phyloP scores from a whole-genome alignment of 306 rosid species.

The Carpinus viminea region DNA sequence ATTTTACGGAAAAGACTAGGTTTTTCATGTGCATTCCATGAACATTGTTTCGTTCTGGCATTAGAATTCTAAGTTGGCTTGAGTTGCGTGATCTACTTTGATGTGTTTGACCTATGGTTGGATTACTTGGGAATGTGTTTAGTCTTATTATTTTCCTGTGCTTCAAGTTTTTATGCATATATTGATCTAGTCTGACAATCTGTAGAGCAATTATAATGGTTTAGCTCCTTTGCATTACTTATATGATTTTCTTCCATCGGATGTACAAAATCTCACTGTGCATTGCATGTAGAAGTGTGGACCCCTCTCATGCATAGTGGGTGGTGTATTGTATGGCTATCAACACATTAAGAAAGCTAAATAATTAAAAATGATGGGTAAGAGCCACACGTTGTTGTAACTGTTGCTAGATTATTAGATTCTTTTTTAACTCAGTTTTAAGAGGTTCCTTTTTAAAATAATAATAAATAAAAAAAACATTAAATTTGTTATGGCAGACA shows the following conservation, averaged over 20 bases:
- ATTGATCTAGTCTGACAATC: background rate
- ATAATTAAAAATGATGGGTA: background rate
- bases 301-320: background rate
- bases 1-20: background rate
- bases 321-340: background rate
- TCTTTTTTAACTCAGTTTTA: too few species aligned
- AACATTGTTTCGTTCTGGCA: background rate
- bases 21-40: background rate
- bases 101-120: background rate
- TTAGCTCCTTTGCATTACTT: background rate
- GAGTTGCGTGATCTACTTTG: background rate
- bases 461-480: too few species aligned
- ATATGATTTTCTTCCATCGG: background rate
- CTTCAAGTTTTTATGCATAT: background rate
- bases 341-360: background rate
- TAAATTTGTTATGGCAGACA: slow-evolving; percentile 48
- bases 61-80: background rate
- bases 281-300: background rate
- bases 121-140: background rate
- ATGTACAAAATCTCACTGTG: background rate
- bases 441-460: background rate
- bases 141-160: background rate
- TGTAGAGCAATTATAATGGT: background rate
- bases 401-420: background rate
- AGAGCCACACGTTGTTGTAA: background rate